A percentile compares a stretch with the other conserved stretches of the same genome.
These are phyloP conservation scores for Macrophomina pseudophaseolina DNA, from an alignment of 2,329 filamentous ascomycete species.

Conservation along the genomic window DNA sequence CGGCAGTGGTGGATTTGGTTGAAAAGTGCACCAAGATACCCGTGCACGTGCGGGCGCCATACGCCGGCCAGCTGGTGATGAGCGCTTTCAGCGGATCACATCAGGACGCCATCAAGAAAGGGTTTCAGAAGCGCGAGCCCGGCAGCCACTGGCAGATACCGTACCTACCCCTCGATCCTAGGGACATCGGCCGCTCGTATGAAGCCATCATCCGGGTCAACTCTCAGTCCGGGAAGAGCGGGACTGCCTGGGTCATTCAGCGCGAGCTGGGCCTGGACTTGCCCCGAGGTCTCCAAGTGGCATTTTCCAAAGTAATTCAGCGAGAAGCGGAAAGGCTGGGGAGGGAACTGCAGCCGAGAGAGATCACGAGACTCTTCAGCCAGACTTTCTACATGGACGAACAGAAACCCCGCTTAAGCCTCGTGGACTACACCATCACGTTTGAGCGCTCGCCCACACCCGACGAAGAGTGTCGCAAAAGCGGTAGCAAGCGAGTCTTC, in stretches of 20 bases:
- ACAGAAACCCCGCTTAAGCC: slow-evolving; percentile 77
- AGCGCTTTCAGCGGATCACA: slow-evolving; percentile 91
- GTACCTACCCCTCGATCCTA: slow-evolving; percentile 89
- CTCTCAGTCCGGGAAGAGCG: slow-evolving; percentile 95
- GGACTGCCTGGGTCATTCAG: slow-evolving; percentile 91
- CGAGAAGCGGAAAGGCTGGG: slow-evolving; percentile 77
- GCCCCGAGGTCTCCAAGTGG: slow-evolving; percentile 88
- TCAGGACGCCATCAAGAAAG: slow-evolving; percentile 96
- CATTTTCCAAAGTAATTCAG: slow-evolving; percentile 88
- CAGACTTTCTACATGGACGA: slow-evolving; percentile 84
- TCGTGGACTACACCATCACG: slow-evolving; percentile 93
- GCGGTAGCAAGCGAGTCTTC: slow-evolving; percentile 80
- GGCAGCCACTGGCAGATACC: slow-evolving; percentile 79
- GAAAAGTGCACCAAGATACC: slow-evolving; percentile 95
- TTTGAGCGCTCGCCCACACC: slow-evolving; percentile 72
- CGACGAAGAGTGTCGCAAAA: slow-evolving; percentile 68
- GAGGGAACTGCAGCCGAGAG: slow-evolving; percentile 80
- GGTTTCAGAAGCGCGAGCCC: slow-evolving; percentile 72
- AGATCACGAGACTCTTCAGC: slow-evolving; percentile 90
- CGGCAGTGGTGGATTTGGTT: slow-evolving; percentile 82
- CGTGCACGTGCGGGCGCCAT: slow-evolving; percentile 85
- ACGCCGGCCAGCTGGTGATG: slow-evolving; percentile 88
- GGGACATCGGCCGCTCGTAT: slow-evolving; percentile 93
- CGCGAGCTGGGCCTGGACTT: slow-evolving; percentile 88
- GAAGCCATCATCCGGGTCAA: slow-evolving; percentile 98